phyloP scores from a whole-genome alignment of 768 basidiomycete genomes.

The Rhodotorula toruloides region DNA sequence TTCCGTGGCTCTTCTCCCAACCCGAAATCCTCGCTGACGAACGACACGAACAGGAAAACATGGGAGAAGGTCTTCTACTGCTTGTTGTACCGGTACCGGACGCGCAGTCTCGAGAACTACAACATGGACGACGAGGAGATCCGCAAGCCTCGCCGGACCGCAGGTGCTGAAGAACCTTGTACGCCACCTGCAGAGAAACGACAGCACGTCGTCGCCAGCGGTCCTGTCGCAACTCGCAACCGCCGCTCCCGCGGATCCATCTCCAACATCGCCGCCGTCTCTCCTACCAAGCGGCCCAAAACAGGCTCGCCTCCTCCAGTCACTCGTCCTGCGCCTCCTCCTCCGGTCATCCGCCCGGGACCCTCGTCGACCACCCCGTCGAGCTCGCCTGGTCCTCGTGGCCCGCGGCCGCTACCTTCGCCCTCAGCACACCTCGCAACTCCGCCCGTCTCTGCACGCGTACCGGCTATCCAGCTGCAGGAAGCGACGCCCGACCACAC shows the following conservation, averaged over 20 bases:
- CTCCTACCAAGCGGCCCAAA: conserved; percentile 19
- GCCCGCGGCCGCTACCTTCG: conserved; percentile 14
- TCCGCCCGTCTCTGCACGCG: background rate
- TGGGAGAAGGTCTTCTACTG: conserved; percentile 98
- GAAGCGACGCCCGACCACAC: conserved; percentile 39
- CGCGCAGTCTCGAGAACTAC: conserved; percentile 65
- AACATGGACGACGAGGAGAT: conserved; percentile 55
- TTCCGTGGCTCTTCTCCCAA: background rate
- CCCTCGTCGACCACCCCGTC: conserved; percentile 3
- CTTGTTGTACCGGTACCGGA: conserved; percentile 76
- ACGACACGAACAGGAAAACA: conserved; percentile 54
- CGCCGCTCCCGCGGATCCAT: conserved; percentile 40
- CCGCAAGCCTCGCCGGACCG: conserved; percentile 12
- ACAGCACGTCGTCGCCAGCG: conserved; percentile 34
- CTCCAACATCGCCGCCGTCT: conserved; percentile 37
- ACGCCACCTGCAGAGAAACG: conserved; percentile 7
- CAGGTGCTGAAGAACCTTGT: background rate
- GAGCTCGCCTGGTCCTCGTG: conserved; percentile 16
- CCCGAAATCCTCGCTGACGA: background rate
- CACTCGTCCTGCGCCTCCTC: conserved; percentile 21
- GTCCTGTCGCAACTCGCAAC: conserved; percentile 30
- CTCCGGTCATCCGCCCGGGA: background rate
- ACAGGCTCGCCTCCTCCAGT: conserved; percentile 15
- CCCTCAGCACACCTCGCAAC: conserved; percentile 1
- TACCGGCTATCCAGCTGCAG: conserved; percentile 43